Conservation (phyloP, 345 rosid genomes). For the Gossypium raimondii region DNA sequence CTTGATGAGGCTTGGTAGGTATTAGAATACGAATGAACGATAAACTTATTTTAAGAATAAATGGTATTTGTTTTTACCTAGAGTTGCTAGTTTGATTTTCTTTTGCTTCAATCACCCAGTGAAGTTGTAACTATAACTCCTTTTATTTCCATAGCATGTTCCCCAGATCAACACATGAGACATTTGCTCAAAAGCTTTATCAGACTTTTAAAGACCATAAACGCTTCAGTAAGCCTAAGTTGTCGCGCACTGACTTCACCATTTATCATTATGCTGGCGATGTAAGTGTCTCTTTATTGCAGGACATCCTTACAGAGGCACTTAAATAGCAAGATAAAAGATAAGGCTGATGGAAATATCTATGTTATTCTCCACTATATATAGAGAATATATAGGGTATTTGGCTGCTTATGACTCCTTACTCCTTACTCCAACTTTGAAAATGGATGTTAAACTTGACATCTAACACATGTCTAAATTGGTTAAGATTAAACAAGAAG, state of each 20-base stretch:
- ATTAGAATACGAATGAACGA: not conserved
- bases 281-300: conserved; percentile 43
- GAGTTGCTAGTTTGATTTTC: conserved; percentile 8
- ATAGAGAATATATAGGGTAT: not conserved
- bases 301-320: not conserved
- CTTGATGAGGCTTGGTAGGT: conserved; percentile 97
- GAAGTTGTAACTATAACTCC: conserved; percentile 18
- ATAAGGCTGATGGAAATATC: not conserved
- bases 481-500: not conserved
- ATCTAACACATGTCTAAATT: not conserved
- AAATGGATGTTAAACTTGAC: not conserved
- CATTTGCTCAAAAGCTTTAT: conserved; percentile 91
- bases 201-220: conserved; percentile 82
- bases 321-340: not conserved
- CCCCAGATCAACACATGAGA: conserved; percentile 95
- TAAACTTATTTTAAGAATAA: not conserved
- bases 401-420: not conserved
- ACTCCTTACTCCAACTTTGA: not conserved
- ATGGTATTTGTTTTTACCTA: not conserved
- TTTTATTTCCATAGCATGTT: conserved; percentile 68
- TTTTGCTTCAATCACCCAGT: conserved; percentile 8
- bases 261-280: conserved; percentile 96
- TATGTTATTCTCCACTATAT: not conserved
- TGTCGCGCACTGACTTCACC: conserved; percentile 91
- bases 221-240: conserved; percentile 89